Evolutionary conservation across 441 rosid genomes (phyloP).

Genomic region (Croton setiger): DNA sequence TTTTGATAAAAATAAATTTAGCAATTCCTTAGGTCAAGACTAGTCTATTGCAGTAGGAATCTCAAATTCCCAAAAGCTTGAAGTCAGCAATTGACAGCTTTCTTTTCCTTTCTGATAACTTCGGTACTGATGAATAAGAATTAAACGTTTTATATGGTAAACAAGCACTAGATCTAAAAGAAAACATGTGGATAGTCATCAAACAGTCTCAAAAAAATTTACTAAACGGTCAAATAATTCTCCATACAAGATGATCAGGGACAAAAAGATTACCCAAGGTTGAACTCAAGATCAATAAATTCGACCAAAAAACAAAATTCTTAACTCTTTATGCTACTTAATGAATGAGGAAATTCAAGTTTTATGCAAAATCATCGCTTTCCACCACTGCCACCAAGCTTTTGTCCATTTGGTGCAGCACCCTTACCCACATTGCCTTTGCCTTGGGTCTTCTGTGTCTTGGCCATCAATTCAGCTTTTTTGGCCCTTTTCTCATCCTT

Average conservation of each 20-base stretch:
- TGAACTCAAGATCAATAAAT: slow-evolving; percentile 4
- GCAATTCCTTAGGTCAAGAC: too few species aligned
- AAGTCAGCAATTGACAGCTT: too few species aligned
- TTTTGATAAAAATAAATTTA: too few species aligned
- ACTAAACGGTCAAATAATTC: background rate
- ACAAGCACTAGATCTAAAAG: too few species aligned
- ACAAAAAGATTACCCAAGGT: background rate
- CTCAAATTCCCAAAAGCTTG: too few species aligned
- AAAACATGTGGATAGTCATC: too few species aligned
- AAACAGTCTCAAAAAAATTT: too few species aligned
- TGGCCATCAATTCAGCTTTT: slow-evolving; percentile 58
- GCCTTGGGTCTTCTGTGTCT: slow-evolving; percentile 51
- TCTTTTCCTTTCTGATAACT: too few species aligned
- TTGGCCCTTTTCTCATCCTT: slow-evolving; percentile 86
- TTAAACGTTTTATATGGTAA: too few species aligned
- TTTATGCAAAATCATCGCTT: slow-evolving; percentile 16
- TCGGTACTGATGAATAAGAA: too few species aligned
- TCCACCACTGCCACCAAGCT: slow-evolving; percentile 33
- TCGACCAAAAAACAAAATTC: background rate
- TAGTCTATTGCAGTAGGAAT: too few species aligned
- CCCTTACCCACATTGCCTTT: slow-evolving; percentile 45
- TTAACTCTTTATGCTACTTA: background rate
- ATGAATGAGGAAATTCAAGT: background rate
- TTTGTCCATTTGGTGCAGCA: slow-evolving; percentile 34
- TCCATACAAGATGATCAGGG: background rate